Conservation (phyloP, 2,329 filamentous ascomycete species). For the Boeremia lycopersici region DNA sequence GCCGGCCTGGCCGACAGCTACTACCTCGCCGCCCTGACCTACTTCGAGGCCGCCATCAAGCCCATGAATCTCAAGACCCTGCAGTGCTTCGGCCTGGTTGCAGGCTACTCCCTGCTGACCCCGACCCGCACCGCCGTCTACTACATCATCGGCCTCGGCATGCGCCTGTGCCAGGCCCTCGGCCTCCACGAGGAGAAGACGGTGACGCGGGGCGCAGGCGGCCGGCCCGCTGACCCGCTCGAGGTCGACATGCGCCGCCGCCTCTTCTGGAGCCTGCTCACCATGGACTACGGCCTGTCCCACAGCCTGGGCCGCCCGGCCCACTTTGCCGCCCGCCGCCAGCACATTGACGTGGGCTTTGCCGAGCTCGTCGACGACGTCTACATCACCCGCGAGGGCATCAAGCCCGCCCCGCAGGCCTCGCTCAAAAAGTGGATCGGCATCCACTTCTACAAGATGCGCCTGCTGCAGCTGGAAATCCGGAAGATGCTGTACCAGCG, state of each 20-base stretch:
- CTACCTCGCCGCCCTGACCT: conserved; percentile 85
- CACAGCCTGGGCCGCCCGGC: conserved; percentile 87
- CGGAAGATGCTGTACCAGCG: conserved; percentile 83
- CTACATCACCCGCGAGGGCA: conserved; percentile 78
- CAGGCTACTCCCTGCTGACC: conserved; percentile 88
- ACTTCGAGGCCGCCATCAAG: conserved; percentile 80
- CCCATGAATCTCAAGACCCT: conserved; percentile 90
- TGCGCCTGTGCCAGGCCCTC: conserved; percentile 85
- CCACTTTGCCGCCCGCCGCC: conserved; percentile 79
- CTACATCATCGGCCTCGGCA: conserved; percentile 87
- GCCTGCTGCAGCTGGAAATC: conserved; percentile 85
- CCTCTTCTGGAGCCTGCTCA: conserved; percentile 84
- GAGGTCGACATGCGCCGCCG: conserved; percentile 89
- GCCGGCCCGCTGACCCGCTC: conserved; percentile 69
- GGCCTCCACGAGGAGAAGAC: conserved; percentile 89
- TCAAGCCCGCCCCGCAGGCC: conserved; percentile 69
- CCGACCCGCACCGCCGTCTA: conserved; percentile 92
- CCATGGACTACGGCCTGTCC: conserved; percentile 87
- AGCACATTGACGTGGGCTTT: conserved; percentile 84
- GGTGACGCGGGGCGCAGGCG: conserved; percentile 67
- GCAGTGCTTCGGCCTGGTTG: conserved; percentile 86
- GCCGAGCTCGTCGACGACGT: conserved; percentile 83
- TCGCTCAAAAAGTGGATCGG: conserved; percentile 86
- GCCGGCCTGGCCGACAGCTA: conserved; percentile 95
- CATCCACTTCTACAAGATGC: conserved; percentile 94